These are phyloP conservation scores for Boletus edulis DNA, from an alignment of 768 basidiomycete genomes.

Conservation along the genomic window DNA sequence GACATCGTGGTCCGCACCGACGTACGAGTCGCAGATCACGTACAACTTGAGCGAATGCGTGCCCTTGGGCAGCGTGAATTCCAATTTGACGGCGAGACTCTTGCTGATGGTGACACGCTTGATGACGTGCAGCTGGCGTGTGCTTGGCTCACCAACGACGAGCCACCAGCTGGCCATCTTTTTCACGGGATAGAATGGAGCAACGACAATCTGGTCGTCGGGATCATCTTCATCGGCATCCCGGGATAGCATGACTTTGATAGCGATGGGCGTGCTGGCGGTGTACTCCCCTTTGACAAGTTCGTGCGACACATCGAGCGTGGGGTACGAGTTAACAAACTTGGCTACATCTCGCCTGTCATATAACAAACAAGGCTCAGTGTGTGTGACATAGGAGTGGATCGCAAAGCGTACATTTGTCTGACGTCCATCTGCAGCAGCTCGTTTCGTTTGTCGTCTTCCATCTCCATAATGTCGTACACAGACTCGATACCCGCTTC, in stretches of 20 bases:
- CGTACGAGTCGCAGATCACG: constrained; percentile 90
- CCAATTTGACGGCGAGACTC: constrained; percentile 78
- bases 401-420: constrained; percentile 67
- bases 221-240: constrained; percentile 79
- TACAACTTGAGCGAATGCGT: constrained; percentile 79
- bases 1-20: constrained; percentile 92
- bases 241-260: constrained; percentile 76
- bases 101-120: constrained; percentile 83
- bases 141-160: constrained; percentile 81
- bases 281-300: constrained; percentile 87
- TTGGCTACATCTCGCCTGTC: constrained; percentile 88
- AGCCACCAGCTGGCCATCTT: constrained; percentile 99
- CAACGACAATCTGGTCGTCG: constrained; percentile 82
- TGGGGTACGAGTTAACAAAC: constrained; percentile 96
- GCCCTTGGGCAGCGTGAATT: constrained; percentile 86
- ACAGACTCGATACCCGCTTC: constrained; percentile 81
- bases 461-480: constrained; percentile 98
- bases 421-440: constrained; percentile 80
- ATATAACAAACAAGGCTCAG: not conserved
- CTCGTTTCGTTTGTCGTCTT: constrained; percentile 82
- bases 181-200: constrained; percentile 86
- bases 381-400: not conserved
- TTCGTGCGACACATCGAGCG: constrained; percentile 86
- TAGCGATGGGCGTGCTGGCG: constrained; percentile 77
- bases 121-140: constrained; percentile 77